phyloP scores from a whole-genome alignment of 805 yeast species.

The Ogataea sp. region DNA sequence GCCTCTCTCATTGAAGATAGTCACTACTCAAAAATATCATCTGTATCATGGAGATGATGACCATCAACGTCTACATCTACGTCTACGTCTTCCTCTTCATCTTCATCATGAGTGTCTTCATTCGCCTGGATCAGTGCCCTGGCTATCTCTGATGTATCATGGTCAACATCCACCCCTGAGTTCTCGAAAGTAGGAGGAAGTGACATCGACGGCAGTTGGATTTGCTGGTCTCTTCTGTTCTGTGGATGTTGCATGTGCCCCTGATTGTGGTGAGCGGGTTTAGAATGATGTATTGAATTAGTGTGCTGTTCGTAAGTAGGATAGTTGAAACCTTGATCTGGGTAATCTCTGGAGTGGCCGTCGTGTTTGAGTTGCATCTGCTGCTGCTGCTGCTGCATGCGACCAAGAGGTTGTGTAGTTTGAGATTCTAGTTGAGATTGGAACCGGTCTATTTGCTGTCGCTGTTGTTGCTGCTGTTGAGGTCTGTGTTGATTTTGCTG shows the following conservation, averaged over 20 bases:
- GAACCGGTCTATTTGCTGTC: constrained; percentile 1
- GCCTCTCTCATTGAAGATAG: too few relatives aligned
- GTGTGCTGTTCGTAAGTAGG: background rate
- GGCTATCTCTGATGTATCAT: constrained; percentile 57
- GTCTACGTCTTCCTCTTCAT: background rate
- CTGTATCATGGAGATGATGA: background rate
- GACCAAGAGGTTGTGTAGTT: too few relatives aligned
- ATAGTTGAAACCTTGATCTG: background rate
- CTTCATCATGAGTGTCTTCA: constrained; percentile 18
- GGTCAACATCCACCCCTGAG: constrained; percentile 49
- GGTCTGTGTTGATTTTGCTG: constrained; percentile 3
- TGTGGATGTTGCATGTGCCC: constrained; percentile 13
- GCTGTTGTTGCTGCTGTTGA: constrained; percentile 1
- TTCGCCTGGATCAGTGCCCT: constrained; percentile 57
- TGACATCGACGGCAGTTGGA: too few relatives aligned
- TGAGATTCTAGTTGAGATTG: too few relatives aligned
- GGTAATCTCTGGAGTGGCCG: too few relatives aligned
- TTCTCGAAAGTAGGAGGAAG: too few relatives aligned
- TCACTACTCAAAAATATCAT: too few relatives aligned
- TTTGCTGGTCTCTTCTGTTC: constrained; percentile 22
- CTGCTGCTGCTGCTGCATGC: too few relatives aligned
- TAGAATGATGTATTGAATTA: too few relatives aligned
- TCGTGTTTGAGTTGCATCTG: too few relatives aligned
- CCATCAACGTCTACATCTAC: background rate
- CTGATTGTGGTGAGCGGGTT: background rate